Conservation (phyloP, 345 rosid genomes). For the Tarenaya hassleriana region DNA sequence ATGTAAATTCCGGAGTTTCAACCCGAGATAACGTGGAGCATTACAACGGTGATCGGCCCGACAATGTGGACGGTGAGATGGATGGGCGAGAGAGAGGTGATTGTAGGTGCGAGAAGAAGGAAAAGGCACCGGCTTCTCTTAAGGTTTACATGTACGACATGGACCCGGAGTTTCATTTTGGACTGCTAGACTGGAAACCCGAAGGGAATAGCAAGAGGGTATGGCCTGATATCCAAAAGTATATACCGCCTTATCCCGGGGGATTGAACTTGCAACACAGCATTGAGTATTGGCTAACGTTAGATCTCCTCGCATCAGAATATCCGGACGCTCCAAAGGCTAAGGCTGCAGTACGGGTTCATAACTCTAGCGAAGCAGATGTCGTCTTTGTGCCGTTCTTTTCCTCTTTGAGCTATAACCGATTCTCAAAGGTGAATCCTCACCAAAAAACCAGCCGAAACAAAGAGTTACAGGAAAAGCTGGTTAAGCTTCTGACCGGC, state of each 20-base stretch:
- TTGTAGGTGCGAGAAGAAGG: conserved; percentile 19
- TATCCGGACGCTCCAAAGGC: conserved; percentile 35
- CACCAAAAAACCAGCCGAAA: conserved; percentile 58
- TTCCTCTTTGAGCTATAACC: conserved; percentile 81
- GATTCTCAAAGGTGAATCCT: conserved; percentile 60
- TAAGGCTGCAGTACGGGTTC: conserved; percentile 55
- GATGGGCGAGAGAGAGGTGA: conserved; percentile 8
- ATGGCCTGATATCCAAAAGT: conserved; percentile 74
- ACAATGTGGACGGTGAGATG: conserved; percentile 22
- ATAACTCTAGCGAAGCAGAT: conserved; percentile 81
- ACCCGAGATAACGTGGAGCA: conserved; percentile 19
- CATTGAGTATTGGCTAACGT: conserved; percentile 89
- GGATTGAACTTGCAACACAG: conserved; percentile 95
- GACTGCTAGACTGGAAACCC: conserved; percentile 69
- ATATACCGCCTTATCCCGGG: conserved; percentile 69
- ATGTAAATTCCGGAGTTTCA: conserved; percentile 11
- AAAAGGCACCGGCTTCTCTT: conserved; percentile 30
- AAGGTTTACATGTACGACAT: conserved; percentile 92
- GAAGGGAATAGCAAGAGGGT: conserved; percentile 24
- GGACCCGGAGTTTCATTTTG: conserved; percentile 87
- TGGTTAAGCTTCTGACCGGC: conserved; percentile 50
- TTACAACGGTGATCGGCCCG: conserved; percentile 24
- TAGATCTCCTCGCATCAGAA: conserved; percentile 88
- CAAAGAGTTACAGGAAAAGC: conserved; percentile 58
- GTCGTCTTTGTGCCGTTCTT: conserved; percentile 80